Percentiles rank a stretch among this genome's conserved stretches.
phyloP scores from a whole-genome alignment of 176 grass and related monocot genomes.

The Eragrostis nindensis region DNA sequence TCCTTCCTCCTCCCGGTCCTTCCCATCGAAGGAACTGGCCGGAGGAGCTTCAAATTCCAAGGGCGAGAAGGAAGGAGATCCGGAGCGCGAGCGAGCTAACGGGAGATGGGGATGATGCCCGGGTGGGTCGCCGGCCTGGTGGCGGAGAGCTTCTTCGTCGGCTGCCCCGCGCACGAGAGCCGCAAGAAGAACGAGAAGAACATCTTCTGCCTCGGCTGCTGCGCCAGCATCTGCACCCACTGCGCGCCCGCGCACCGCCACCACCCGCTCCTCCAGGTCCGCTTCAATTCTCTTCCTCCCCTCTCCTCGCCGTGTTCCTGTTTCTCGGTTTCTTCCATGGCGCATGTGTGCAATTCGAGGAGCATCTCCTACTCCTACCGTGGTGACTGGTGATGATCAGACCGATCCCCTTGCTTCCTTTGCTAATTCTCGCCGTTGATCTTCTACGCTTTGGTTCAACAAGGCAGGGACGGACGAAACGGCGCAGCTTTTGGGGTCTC shows the following conservation, averaged over 20 bases:
- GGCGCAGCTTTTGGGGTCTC: background rate
- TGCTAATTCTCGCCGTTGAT: background rate
- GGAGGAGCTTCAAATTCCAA: too few species aligned
- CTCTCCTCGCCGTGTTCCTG: accelerated
- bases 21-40: background rate
- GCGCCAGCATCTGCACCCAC: constrained; percentile 82
- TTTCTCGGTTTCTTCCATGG: background rate
- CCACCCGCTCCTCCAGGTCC: constrained; percentile 82
- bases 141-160: constrained; percentile 88
- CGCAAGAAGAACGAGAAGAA: constrained; percentile 93
- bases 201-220: constrained; percentile 92
- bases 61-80: background rate
- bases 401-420: background rate
- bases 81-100: background rate
- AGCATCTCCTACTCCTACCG: too few species aligned
- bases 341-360: background rate
- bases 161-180: constrained; percentile 63
- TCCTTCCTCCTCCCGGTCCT: background rate
- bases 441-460: background rate
- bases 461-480: background rate
- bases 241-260: constrained; percentile 62
- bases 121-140: constrained; percentile 68
- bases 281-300: accelerated
- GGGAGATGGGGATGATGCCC: constrained; percentile 60
- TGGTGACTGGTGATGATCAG: too few species aligned